These are phyloP conservation scores for Apiotrichum sp. DNA, from an alignment of 1,284 basidiomycete genomes.

Conservation along the genomic window DNA sequence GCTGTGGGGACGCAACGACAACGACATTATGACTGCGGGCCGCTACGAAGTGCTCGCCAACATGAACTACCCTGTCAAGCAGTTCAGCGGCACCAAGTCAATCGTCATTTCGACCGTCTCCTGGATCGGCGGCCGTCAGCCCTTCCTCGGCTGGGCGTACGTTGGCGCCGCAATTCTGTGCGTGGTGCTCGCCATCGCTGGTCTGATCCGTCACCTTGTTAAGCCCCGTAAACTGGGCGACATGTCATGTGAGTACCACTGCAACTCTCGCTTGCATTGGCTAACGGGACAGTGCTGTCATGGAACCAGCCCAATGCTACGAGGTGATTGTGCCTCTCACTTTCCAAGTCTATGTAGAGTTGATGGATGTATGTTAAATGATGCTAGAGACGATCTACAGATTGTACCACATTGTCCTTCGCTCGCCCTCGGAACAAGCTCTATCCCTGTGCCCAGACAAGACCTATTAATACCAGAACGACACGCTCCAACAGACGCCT, in stretches of 20 bases:
- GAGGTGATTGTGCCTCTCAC: slow-evolving; percentile 18
- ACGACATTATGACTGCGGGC: slow-evolving; percentile 64
- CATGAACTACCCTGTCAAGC: slow-evolving; percentile 88
- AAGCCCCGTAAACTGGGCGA: slow-evolving; percentile 70
- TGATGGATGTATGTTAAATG: slow-evolving; percentile 37
- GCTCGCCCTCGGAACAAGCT: too few relatives aligned
- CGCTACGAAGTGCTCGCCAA: slow-evolving; percentile 70
- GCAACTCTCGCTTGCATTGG: slow-evolving; percentile 43
- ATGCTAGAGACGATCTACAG: neutral
- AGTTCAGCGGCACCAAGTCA: slow-evolving; percentile 91
- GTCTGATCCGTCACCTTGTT: slow-evolving; percentile 86
- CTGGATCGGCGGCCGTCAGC: slow-evolving; percentile 90
- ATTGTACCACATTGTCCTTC: too few relatives aligned
- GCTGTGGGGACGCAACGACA: slow-evolving; percentile 86
- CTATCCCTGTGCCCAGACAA: neutral
- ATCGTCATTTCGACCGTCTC: slow-evolving; percentile 94
- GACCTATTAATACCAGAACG: slow-evolving; percentile 42
- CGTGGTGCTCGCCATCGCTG: slow-evolving; percentile 75
- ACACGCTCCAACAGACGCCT: slow-evolving; percentile 43
- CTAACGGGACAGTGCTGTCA: slow-evolving; percentile 60
- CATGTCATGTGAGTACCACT: slow-evolving; percentile 28
- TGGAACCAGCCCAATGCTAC: slow-evolving; percentile 60
- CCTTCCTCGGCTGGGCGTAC: slow-evolving; percentile 96
- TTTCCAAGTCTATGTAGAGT: slow-evolving; percentile 1
- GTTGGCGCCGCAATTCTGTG: slow-evolving; percentile 83